A percentile compares a stretch with the other conserved stretches of the same genome.
Conservation (phyloP, 768 basidiomycete species). For the Amanita inopinata region DNA sequence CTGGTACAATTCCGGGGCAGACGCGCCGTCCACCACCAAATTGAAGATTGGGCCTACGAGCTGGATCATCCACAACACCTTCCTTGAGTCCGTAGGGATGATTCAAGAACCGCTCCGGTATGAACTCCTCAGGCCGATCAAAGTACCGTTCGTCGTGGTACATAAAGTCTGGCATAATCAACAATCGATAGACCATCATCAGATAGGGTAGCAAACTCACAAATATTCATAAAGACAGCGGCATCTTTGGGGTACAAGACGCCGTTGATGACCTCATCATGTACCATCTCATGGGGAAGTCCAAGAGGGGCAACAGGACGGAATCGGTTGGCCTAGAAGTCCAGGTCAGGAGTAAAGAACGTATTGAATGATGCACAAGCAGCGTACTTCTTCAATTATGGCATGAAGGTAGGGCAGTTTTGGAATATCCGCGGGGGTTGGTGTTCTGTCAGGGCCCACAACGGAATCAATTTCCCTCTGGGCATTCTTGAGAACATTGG, state of each 20-base stretch:
- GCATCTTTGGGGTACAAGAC: conserved; percentile 12
- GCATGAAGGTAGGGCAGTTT: conserved; percentile 15
- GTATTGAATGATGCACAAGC: not conserved
- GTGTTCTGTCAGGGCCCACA: conserved; percentile 14
- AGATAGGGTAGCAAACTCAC: conserved; percentile 5
- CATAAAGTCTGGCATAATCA: conserved; percentile 13
- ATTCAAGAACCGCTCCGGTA: conserved; percentile 16
- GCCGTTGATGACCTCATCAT: conserved; percentile 7
- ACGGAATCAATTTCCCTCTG: conserved; percentile 19
- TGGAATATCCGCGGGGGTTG: conserved; percentile 11
- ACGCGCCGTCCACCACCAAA: conserved; percentile 13
- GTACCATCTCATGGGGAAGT: conserved; percentile 6
- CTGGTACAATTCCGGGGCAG: conserved; percentile 16
- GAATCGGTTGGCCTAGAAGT: conserved; percentile 8
- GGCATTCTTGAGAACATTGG: conserved; percentile 6
- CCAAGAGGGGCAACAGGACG: conserved; percentile 6
- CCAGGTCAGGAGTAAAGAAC: not conserved
- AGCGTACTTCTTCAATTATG: conserved; percentile 12
- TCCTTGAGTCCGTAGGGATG: conserved; percentile 8
- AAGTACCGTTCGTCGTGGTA: conserved; percentile 16
- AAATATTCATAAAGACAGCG: conserved; percentile 16
- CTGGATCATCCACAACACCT: conserved; percentile 8
- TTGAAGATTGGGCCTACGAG: conserved; percentile 9
- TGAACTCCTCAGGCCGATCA: conserved; percentile 15
- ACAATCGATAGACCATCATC: not conserved